These are phyloP conservation scores for Heterobasidion parviporum DNA, from an alignment of 1,284 basidiomycete species.

Conservation along the genomic window DNA sequence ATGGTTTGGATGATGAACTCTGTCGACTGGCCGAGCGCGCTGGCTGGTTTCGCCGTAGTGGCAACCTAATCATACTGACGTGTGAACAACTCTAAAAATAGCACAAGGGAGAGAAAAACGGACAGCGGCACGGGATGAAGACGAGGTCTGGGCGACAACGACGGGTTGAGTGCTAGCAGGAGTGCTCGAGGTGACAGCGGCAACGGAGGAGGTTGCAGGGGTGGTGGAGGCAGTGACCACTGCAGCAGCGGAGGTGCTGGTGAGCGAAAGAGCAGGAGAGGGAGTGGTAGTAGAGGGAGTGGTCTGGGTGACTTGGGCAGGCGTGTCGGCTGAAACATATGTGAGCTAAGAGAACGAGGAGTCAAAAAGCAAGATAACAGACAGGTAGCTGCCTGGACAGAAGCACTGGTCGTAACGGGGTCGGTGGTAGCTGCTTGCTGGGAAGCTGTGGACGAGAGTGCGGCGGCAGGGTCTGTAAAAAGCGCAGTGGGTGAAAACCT, in stretches of 20 bases:
- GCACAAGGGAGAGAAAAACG: not conserved
- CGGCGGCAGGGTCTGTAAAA: not conserved
- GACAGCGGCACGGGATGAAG: not conserved
- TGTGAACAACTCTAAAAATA: not conserved
- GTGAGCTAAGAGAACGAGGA: not conserved
- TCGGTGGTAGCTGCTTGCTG: not conserved
- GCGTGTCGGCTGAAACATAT: not conserved
- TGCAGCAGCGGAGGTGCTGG: not conserved
- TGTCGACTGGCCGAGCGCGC: not conserved
- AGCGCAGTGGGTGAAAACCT: not conserved
- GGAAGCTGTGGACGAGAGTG: not conserved
- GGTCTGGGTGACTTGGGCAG: not conserved
- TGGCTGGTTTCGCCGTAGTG: not conserved
- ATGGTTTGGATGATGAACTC: not conserved
- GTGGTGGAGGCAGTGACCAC: slow-evolving; percentile 1
- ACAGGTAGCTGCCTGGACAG: not conserved
- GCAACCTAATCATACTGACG: not conserved
- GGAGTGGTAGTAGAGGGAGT: not conserved
- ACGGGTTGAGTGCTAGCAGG: not conserved
- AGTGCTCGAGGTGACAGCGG: not conserved
- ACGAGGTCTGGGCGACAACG: not conserved
- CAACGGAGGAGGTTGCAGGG: slow-evolving; percentile 1
- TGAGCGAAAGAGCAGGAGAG: not conserved
- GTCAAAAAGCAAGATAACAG: not conserved
- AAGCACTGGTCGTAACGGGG: not conserved